Evolutionary conservation across 441 rosid species (phyloP), one percentile per base, ranked within the genome.

Genomic region (Brassica hybrid): DNA sequence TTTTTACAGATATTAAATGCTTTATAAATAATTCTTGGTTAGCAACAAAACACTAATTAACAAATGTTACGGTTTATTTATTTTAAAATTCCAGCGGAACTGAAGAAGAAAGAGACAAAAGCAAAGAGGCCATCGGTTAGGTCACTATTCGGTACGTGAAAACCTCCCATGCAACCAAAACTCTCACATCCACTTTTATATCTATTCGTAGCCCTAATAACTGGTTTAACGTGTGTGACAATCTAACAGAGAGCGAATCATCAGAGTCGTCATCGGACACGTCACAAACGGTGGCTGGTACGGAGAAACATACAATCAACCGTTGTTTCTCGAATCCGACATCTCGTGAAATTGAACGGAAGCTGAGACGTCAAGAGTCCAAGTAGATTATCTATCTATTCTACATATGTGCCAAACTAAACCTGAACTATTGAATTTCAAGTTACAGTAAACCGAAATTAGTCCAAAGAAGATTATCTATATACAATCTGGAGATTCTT

Each of bases 121-220:
- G 56, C 89, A 43, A 86, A 66, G 50, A 86, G 83, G 80, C 93
- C 91, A 38, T 82, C 91, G 8, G 63, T 89, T 73, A 89, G 79
- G 83, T 67, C 89, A 69, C 84, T 87, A 32, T 89, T 89, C 59
- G 93, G 93, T 89, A 87, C 17, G 27, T 72, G 32, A 45, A 52
- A 30, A 45, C 16, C 34, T 60, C 60, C 67, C 43, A 64, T 52
- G 7, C 23, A 30, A 48, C 4, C 30, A 59, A 41, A 59, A 66
- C 36, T 27, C 41, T 69, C 45, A 1, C 45, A 3, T 38, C 17
- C 12, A 6, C 12, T 17, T 25, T 0, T 18, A 6, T 50, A 50
- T 58, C 18, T 89, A 84, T 32, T 43, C 87, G 23, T 82, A 32
- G 16, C 57, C 16, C 65, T 23, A 19, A 32, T 12, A 13, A 57